Evolutionary conservation across 1,284 basidiomycete genomes (phyloP).

Genomic region (Tetrapyrgos nigripes): DNA sequence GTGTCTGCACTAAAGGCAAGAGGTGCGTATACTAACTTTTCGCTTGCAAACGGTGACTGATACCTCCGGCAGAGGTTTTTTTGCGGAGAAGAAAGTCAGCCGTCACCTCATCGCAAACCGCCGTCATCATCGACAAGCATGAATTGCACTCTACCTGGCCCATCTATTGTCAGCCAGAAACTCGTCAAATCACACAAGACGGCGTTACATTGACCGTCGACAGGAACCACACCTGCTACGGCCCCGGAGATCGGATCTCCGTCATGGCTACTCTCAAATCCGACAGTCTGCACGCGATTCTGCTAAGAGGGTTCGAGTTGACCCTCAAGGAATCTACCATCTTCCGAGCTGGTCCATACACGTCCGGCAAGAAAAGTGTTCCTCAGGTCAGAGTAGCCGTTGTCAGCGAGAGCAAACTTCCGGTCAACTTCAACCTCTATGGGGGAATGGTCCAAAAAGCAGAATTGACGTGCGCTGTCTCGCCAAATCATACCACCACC

Average conservation of each 20-base stretch:
- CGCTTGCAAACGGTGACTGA: background rate
- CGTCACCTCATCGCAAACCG: constrained; percentile 63
- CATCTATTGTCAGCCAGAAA: constrained; percentile 81
- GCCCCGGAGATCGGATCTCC: constrained; percentile 81
- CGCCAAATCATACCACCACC: constrained; percentile 74
- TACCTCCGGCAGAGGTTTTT: constrained; percentile 59
- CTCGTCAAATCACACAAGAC: constrained; percentile 67
- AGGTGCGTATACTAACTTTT: constrained; percentile 51
- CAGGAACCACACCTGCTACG: constrained; percentile 77
- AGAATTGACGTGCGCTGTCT: constrained; percentile 72
- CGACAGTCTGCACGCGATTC: constrained; percentile 64
- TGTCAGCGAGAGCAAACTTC: constrained; percentile 70
- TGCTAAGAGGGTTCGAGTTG: constrained; percentile 83
- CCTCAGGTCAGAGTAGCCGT: constrained; percentile 60
- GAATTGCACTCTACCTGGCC: constrained; percentile 92
- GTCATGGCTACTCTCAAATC: constrained; percentile 76
- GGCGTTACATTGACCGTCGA: constrained; percentile 79
- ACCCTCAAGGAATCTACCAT: constrained; percentile 77
- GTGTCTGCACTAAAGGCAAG: constrained; percentile 83
- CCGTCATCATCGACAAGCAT: constrained; percentile 87
- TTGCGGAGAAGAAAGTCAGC: constrained; percentile 74
- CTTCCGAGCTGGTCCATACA: constrained; percentile 63
- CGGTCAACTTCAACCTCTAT: constrained; percentile 74
- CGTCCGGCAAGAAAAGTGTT: constrained; percentile 58
- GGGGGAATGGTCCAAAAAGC: constrained; percentile 73